Percentiles rank a stretch among this genome's conserved stretches.
These are phyloP conservation scores for Arachis stenosperma DNA, from an alignment of 306 rosid species.

Conservation along the genomic window DNA sequence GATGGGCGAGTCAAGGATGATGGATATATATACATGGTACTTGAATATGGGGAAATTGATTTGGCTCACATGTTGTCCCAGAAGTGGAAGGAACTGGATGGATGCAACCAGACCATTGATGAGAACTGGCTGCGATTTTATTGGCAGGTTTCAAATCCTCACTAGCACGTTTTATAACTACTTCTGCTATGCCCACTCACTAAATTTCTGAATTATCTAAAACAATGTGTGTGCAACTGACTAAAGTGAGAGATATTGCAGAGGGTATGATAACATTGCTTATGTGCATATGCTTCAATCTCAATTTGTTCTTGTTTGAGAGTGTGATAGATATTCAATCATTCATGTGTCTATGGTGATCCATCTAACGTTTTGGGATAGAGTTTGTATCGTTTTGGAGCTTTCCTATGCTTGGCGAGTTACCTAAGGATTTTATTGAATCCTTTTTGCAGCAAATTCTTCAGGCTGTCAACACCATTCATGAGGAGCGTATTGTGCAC, in stretches of 20 bases:
- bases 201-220: slow-evolving; percentile 23
- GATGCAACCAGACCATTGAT: slow-evolving; percentile 61
- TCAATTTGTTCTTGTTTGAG: not conserved
- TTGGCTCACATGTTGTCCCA: slow-evolving; percentile 99
- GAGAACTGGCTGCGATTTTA: slow-evolving; percentile 97
- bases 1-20: slow-evolving; percentile 94
- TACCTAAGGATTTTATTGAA: slow-evolving; percentile 36
- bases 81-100: slow-evolving; percentile 89
- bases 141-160: slow-evolving; percentile 75
- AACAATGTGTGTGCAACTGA: not conserved
- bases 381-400: not conserved
- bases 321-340: not conserved
- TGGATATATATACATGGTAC: slow-evolving; percentile 94
- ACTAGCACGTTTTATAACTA: slow-evolving; percentile 27
- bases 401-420: not conserved
- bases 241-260: no score
- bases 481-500: slow-evolving; percentile 93
- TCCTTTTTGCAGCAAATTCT: slow-evolving; percentile 81
- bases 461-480: slow-evolving; percentile 89
- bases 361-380: no score
- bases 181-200: slow-evolving; percentile 14
- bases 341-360: not conserved
- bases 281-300: not conserved
- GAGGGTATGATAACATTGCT: no score
- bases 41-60: slow-evolving; percentile 97